These are phyloP conservation scores for Camelina sativa DNA, from an alignment of 345 rosid genomes.

Conservation along the genomic window DNA sequence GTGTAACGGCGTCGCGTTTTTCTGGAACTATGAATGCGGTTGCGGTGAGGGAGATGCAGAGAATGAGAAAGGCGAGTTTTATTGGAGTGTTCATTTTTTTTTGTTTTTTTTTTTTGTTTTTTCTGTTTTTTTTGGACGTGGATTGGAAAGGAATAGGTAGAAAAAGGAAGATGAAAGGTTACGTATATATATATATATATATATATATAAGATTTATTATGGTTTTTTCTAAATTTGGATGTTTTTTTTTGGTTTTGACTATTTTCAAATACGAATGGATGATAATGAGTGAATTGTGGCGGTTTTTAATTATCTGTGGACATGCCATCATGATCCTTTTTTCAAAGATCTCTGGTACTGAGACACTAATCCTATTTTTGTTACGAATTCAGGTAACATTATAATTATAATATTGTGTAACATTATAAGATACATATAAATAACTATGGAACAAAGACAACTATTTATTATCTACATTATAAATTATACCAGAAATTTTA, in stretches of 20 bases:
- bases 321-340: constrained; percentile 3
- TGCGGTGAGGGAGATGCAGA: constrained; percentile 37
- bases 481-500: too few species aligned
- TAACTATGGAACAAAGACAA: too few species aligned
- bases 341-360: background rate
- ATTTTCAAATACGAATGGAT: constrained; percentile 23
- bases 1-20: constrained; percentile 37
- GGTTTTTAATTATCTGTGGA: constrained; percentile 9
- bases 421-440: too few species aligned
- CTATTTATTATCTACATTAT: too few species aligned
- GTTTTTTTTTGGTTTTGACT: constrained; percentile 28
- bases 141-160: constrained; percentile 47
- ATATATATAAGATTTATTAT: constrained; percentile 11
- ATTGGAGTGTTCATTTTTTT: constrained; percentile 42
- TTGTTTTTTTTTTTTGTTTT: background rate
- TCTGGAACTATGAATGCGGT: constrained; percentile 25
- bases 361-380: background rate
- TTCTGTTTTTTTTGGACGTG: constrained; percentile 24
- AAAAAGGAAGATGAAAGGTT: constrained; percentile 7
- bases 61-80: constrained; percentile 44
- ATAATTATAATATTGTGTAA: background rate
- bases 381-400: background rate
- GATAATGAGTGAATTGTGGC: constrained; percentile 33
- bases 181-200: constrained; percentile 10
- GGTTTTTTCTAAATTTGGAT: constrained; percentile 37